Percentiles rank a stretch among this genome's conserved stretches.
Evolutionary conservation across 148 eudicot genomes (phyloP).

Genomic region (Salicornia ramosissima): DNA sequence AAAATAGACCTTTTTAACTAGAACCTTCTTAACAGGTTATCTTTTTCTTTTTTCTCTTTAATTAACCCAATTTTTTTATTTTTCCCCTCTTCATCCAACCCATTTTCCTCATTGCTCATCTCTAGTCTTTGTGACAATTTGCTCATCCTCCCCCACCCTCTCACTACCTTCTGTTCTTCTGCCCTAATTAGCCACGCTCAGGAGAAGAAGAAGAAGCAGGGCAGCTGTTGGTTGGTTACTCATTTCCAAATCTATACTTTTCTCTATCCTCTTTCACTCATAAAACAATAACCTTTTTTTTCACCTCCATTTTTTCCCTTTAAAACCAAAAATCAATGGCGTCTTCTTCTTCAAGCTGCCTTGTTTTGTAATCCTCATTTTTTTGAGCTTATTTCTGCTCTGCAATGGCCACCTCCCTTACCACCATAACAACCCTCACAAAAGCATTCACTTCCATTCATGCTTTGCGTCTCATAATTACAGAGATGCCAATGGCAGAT

Average conservation of each 20-base stretch:
- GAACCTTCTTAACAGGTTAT: no score
- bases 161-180: no score
- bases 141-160: no score
- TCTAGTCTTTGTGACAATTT: no score
- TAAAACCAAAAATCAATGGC: conserved; percentile 37
- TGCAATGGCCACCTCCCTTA: conserved; percentile 39
- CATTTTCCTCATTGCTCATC: no score
- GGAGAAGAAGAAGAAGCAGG: not conserved
- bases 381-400: conserved; percentile 21
- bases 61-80: no score
- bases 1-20: no score
- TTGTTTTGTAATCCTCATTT: conserved; percentile 22
- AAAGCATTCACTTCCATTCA: conserved; percentile 30
- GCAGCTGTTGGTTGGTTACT: not conserved
- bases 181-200: not conserved
- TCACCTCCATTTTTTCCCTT: conserved; percentile 16
- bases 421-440: conserved; percentile 21
- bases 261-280: not conserved
- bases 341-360: conserved; percentile 22
- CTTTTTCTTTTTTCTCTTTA: no score
- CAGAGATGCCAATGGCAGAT: conserved; percentile 86
- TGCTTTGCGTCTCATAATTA: conserved; percentile 64
- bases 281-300: not conserved
- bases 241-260: conserved; percentile 5
- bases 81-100: no score